phyloP scores from a whole-genome alignment of 148 eudicot species.

The Camellia sinensis region DNA sequence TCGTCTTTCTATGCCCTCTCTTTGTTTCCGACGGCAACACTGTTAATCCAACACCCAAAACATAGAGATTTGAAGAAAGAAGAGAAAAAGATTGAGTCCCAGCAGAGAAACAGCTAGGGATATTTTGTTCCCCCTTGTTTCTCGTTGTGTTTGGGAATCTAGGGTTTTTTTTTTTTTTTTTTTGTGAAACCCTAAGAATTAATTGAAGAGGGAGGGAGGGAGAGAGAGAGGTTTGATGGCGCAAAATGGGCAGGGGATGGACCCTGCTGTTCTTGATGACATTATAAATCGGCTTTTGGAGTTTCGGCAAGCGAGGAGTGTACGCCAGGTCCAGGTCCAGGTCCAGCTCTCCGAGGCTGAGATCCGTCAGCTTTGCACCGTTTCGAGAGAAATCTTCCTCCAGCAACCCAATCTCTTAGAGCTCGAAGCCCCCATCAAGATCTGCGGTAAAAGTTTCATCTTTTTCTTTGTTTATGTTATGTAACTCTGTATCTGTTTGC shows the following conservation, averaged over 20 bases:
- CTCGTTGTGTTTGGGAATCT: neutral
- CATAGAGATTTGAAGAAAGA: neutral
- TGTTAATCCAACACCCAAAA: neutral
- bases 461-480: neutral
- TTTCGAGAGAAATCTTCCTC: conserved; percentile 55
- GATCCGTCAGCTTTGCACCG: conserved; percentile 70
- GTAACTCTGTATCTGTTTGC: neutral
- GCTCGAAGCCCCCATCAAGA: conserved; percentile 83
- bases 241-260: conserved; percentile 44
- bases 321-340: conserved; percentile 70
- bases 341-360: conserved; percentile 72
- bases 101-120: too few species aligned
- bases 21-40: neutral
- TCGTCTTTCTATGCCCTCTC: neutral
- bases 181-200: conserved; percentile 5
- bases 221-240: conserved; percentile 20
- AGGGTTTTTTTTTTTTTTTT: conserved; percentile 5
- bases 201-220: neutral
- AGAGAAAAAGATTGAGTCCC: neutral
- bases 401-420: conserved; percentile 67
- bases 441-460: conserved; percentile 46
- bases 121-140: neutral
- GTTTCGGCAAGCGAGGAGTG: conserved; percentile 50
- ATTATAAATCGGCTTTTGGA: conserved; percentile 61
- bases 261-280: conserved; percentile 52